These are phyloP conservation scores for Penicillium mononematosum DNA, from an alignment of 495 filamentous ascomycete species.

Conservation along the genomic window DNA sequence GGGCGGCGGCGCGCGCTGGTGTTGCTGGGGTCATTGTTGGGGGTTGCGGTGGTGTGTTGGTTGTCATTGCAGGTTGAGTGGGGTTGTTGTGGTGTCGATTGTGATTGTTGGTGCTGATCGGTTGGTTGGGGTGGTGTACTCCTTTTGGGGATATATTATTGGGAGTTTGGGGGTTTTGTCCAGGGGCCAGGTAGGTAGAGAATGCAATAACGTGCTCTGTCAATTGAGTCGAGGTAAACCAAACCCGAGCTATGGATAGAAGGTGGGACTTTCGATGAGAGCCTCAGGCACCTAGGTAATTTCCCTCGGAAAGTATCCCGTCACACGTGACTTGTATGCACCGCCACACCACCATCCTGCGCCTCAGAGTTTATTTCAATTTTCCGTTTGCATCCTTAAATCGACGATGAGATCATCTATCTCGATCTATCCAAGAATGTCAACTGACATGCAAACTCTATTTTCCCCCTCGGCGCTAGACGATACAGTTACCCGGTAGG, in stretches of 20 bases:
- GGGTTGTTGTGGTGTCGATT: neutral
- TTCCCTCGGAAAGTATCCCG: constrained; percentile 21
- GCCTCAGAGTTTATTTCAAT: neutral
- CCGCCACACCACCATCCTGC: constrained; percentile 10
- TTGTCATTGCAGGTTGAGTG: constrained; percentile 23
- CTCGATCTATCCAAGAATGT: constrained; percentile 20
- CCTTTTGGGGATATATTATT: neutral
- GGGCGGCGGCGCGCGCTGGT: constrained; percentile 37
- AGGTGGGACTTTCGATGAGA: constrained; percentile 4
- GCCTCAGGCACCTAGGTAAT: constrained; percentile 19
- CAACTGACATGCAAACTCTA: constrained; percentile 10
- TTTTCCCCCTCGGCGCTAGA: constrained; percentile 14
- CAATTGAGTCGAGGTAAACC: neutral
- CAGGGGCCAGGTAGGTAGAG: no score
- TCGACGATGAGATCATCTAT: constrained; percentile 20
- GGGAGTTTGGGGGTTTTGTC: neutral
- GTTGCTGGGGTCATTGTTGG: constrained; percentile 35
- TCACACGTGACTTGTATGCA: constrained; percentile 15
- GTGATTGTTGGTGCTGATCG: neutral
- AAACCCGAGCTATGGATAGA: constrained; percentile 2
- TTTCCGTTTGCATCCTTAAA: constrained; percentile 22
- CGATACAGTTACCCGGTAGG: constrained; percentile 12
- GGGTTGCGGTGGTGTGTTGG: constrained; percentile 8
- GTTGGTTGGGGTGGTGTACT: neutral
- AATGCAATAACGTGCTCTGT: neutral